Percentiles rank a stretch among this genome's conserved stretches.
phyloP scores from a whole-genome alignment of 2,329 filamentous ascomycete species.

The Penicillium sp. region DNA sequence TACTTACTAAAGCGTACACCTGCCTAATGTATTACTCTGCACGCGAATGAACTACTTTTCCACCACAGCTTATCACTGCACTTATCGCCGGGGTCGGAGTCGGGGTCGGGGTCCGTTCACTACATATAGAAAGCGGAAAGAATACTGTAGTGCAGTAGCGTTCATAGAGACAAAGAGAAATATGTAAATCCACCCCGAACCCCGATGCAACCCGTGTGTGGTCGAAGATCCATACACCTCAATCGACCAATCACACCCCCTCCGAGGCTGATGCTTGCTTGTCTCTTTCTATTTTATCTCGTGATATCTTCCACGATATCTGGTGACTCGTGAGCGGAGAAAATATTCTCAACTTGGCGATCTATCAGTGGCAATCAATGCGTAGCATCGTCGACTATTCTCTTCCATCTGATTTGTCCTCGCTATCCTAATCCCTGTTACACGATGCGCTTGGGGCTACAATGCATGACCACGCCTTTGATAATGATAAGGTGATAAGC shows the following conservation, averaged over 20 bases:
- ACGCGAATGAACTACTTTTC: not conserved
- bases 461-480: too few species aligned
- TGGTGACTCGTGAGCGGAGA: too few species aligned
- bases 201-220: not conserved
- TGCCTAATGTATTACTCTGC: not conserved
- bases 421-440: not conserved
- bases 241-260: not conserved
- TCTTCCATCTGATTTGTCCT: not conserved
- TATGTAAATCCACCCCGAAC: not conserved
- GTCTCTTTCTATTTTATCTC: not conserved
- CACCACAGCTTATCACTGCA: not conserved
- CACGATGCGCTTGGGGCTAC: too few species aligned
- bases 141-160: too few species aligned
- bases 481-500: too few species aligned
- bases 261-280: too few species aligned
- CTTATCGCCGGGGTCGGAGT: not conserved
- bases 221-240: not conserved
- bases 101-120: not conserved
- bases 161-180: not conserved
- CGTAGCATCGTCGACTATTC: not conserved
- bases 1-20: not conserved
- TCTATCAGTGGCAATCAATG: not conserved
- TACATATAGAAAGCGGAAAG: too few species aligned
- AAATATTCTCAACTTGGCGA: too few species aligned
- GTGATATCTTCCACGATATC: conserved; percentile 26